phyloP scores from a whole-genome alignment of 1,284 basidiomycete species.

The Acaromyces ingoldii region DNA sequence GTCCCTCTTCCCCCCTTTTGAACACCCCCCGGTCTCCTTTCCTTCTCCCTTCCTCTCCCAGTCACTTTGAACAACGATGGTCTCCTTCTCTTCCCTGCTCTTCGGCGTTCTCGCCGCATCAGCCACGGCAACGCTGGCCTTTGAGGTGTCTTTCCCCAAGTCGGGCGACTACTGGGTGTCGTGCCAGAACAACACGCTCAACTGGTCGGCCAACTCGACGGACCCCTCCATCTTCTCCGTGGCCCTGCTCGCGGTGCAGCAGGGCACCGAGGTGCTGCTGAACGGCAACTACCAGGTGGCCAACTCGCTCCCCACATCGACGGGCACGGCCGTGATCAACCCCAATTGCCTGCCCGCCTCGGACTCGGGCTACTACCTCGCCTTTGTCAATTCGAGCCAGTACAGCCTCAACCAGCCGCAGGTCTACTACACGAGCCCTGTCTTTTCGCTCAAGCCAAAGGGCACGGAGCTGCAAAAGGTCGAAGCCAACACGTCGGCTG shows the following conservation, averaged over 20 bases:
- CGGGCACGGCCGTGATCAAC: conserved; percentile 1
- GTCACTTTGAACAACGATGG: too few species aligned
- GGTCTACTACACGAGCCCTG: conserved; percentile 1
- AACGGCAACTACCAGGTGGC: conserved; percentile 9
- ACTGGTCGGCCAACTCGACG: conserved; percentile 8
- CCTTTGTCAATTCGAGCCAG: conserved; percentile 11
- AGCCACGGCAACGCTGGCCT: too few species aligned
- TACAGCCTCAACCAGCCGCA: conserved; percentile 12
- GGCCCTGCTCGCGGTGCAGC: conserved; percentile 7
- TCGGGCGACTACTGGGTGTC: conserved; percentile 11
- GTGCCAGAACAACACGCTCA: conserved; percentile 10
- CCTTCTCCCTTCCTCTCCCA: too few species aligned
- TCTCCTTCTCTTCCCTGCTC: too few species aligned
- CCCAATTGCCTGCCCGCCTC: conserved; percentile 6
- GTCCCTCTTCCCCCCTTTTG: too few species aligned
- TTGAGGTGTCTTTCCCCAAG: not conserved
- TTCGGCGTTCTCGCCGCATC: too few species aligned
- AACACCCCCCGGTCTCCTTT: too few species aligned
- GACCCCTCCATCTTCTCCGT: conserved; percentile 9
- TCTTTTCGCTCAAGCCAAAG: too few species aligned
- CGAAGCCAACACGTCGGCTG: too few species aligned
- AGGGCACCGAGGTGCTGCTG: not conserved
- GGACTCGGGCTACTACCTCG: not conserved
- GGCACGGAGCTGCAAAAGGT: too few species aligned
- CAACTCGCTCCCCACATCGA: conserved; percentile 6